Conservation (phyloP, 2,329 filamentous ascomycete species). For the Aspergillus intermedius region DNA sequence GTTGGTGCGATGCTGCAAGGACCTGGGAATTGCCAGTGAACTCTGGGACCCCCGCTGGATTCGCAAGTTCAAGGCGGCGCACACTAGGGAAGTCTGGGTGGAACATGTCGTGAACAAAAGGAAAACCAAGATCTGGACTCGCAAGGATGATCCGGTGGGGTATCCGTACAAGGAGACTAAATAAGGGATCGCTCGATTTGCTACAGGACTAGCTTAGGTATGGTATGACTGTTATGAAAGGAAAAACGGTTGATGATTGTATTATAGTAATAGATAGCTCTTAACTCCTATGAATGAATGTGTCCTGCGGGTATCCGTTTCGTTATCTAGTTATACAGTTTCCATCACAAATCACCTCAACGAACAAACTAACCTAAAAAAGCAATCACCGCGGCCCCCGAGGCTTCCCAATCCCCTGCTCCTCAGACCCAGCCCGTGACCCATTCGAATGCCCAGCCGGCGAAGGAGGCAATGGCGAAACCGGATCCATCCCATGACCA, state of each 20-base stretch:
- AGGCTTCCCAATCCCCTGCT: background rate
- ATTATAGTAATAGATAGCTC: background rate
- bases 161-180: constrained; percentile 55
- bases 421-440: background rate
- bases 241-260: background rate
- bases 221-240: background rate
- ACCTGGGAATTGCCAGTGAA: constrained; percentile 88
- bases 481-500: background rate
- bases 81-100: constrained; percentile 77
- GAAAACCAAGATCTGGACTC: constrained; percentile 77
- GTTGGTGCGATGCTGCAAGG: constrained; percentile 96
- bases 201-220: background rate
- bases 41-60: constrained; percentile 95
- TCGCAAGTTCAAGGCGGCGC: constrained; percentile 67
- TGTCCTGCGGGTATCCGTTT: too few species aligned
- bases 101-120: constrained; percentile 84
- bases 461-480: background rate
- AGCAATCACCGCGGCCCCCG: background rate
- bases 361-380: background rate
- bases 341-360: background rate
- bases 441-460: background rate
- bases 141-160: constrained; percentile 70
- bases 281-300: too few species aligned
- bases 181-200: constrained; percentile 5
- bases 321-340: too few species aligned